A percentile compares a stretch with the other conserved stretches of the same genome.
These are phyloP conservation scores for Tetratostichococcus sp. DNA, from an alignment of 139 green algal species.

Conservation along the genomic window DNA sequence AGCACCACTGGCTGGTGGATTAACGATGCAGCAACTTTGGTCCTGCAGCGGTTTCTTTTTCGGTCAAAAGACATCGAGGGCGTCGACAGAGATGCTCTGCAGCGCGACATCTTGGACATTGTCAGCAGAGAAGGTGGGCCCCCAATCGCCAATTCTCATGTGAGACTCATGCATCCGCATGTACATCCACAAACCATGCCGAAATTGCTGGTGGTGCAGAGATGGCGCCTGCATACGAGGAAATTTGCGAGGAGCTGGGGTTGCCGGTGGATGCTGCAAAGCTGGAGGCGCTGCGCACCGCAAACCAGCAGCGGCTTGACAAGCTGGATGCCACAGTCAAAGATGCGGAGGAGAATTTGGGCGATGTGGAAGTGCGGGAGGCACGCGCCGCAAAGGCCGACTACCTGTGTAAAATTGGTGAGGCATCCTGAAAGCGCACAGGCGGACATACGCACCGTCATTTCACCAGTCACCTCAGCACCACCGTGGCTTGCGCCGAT, in stretches of 20 bases:
- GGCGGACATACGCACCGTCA: too few relatives aligned
- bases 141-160: not conserved
- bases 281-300: slow-evolving; percentile 51
- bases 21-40: not conserved
- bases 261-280: slow-evolving; percentile 46
- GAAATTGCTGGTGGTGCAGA: slow-evolving; percentile 38
- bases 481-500: too few relatives aligned
- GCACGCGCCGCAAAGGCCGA: slow-evolving; percentile 83
- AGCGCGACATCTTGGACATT: slow-evolving; percentile 48
- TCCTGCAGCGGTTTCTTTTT: slow-evolving; percentile 58
- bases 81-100: slow-evolving; percentile 43
- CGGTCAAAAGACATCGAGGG: slow-evolving; percentile 29
- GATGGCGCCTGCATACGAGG: slow-evolving; percentile 66
- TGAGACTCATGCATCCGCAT: not conserved
- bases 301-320: slow-evolving; percentile 47
- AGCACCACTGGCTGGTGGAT: slow-evolving; percentile 1
- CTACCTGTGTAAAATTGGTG: slow-evolving; percentile 73
- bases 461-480: too few relatives aligned
- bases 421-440: not conserved
- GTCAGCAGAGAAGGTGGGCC: slow-evolving; percentile 44
- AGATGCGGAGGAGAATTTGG: slow-evolving; percentile 89
- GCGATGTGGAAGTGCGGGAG: slow-evolving; percentile 93
- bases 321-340: slow-evolving; percentile 73
- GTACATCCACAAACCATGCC: not conserved
- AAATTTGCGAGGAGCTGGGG: slow-evolving; percentile 62